Evolutionary conservation across 768 basidiomycete genomes (phyloP), one percentile per base, ranked within the genome.

Genomic region (Panaeolus papilionaceus): DNA sequence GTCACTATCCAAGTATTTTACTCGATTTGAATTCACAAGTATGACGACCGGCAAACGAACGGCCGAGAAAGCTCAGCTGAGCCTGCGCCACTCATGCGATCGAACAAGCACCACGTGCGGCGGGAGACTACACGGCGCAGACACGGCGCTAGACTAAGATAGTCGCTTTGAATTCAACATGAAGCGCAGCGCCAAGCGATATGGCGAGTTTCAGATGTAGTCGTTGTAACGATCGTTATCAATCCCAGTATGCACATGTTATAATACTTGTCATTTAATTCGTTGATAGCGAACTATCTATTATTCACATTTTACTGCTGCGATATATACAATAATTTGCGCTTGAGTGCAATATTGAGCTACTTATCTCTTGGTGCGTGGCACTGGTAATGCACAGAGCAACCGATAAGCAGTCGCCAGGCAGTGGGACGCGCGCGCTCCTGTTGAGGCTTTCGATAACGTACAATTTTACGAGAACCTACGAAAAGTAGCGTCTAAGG

Each of bases 1-100:
- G 74, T 72, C 18, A 71, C 73, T 49, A 68, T 79, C 16, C 71
- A 76, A 44, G 68, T 79, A 8, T 74, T 72, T 39, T 78, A 75
- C 64, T 72, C 74, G 4, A 49, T 72, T 0, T 77, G 58, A 71
- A 58, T 16, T 28, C 14, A 12, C 16, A 8, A 20, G 54, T 28
- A 16, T 28, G 10, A 33, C 9, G 54, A 28, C 54, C 10, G 54
- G 20, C 26, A 4, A 47, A 7, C 3, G 9, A 26, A 10, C 1
- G 23, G 49, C 8, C 49, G 9, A 23, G 11, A 14, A 28, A 51
- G 20, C 49, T 20, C 28, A 12, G 11, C 49, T 20, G 28, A 12
- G 11, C 54, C 26, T 23, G 54, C 20, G 28, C 54, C 54, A 1
- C 54, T 28, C 54, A 51, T 18, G 47, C 47, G 47, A 26, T 7